phyloP scores from a whole-genome alignment of 1,284 basidiomycete species.

The Pascua guehoae region DNA sequence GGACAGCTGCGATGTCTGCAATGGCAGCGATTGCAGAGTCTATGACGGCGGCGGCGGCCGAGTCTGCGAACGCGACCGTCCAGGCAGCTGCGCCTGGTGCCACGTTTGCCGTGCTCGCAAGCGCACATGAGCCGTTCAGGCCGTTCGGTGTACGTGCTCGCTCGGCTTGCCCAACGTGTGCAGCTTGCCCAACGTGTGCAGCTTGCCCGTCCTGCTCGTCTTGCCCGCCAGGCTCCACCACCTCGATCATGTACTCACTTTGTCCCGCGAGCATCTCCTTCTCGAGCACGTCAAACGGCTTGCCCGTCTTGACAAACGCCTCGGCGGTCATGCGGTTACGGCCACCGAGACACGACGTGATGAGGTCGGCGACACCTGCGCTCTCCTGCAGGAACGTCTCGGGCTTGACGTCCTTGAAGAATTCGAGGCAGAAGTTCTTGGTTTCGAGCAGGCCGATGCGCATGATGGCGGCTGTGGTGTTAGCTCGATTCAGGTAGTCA shows the following conservation, averaged over 20 bases:
- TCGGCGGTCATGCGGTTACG: slow-evolving; percentile 53
- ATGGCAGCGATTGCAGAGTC: too few relatives aligned
- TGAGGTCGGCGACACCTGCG: slow-evolving; percentile 58
- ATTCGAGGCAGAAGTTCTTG: slow-evolving; percentile 54
- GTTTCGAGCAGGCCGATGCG: slow-evolving; percentile 55
- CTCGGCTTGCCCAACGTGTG: too few relatives aligned
- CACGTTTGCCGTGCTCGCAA: too few relatives aligned
- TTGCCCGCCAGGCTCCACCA: background rate
- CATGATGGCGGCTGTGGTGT: slow-evolving; percentile 55
- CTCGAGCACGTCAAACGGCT: slow-evolving; percentile 55
- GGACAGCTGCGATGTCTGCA: too few relatives aligned
- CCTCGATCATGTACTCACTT: slow-evolving; percentile 42
- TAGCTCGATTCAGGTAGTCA: too few relatives aligned
- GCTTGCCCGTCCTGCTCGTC: background rate
- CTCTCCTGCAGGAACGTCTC: slow-evolving; percentile 55
- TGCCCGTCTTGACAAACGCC: slow-evolving; percentile 54
- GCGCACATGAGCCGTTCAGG: too few relatives aligned
- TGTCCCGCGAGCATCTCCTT: slow-evolving; percentile 57
- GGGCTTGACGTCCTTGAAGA: slow-evolving; percentile 55
- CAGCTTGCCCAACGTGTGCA: background rate
- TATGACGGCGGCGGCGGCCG: too few relatives aligned
- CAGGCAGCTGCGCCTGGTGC: too few relatives aligned
- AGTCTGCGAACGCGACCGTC: too few relatives aligned
- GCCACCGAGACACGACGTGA: slow-evolving; percentile 58
- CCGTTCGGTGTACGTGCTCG: too few relatives aligned